A percentile compares a stretch with the other conserved stretches of the same genome.
Evolutionary conservation across 306 rosid genomes (phyloP).

Genomic region (Citrullus mucosospermus): DNA sequence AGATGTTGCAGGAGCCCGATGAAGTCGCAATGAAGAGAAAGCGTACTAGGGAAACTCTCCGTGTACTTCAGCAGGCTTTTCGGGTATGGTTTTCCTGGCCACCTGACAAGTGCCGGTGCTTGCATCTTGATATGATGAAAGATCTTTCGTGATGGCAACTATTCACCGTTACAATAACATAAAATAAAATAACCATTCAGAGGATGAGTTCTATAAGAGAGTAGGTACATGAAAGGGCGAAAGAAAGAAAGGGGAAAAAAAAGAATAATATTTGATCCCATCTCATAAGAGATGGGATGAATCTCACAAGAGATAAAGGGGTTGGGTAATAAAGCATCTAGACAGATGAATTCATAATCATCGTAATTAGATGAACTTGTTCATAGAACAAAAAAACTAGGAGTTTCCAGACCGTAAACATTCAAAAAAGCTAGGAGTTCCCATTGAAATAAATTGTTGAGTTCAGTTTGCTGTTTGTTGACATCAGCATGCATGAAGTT

Average conservation of each 20-base stretch:
- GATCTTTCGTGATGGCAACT: not conserved
- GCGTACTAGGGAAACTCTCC: slow-evolving; percentile 73
- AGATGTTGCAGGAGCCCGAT: slow-evolving; percentile 95
- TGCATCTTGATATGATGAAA: not conserved
- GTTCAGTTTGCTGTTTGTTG: not conserved
- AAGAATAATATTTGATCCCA: not conserved
- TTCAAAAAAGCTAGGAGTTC: not conserved
- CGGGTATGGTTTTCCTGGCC: slow-evolving; percentile 38
- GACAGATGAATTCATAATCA: not conserved
- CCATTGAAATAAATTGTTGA: not conserved
- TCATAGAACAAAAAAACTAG: not conserved
- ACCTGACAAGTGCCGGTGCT: not conserved
- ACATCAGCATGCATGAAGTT: not conserved
- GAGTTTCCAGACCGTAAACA: not conserved
- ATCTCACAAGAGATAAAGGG: not conserved
- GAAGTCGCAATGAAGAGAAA: slow-evolving; percentile 78
- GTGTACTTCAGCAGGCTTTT: slow-evolving; percentile 83
- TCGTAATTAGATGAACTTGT: not conserved
- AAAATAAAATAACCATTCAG: not conserved
- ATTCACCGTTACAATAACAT: not conserved
- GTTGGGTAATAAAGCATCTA: not conserved
- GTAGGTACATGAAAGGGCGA: not conserved
- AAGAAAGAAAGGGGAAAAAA: not conserved
- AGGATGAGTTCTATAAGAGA: not conserved
- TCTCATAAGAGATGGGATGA: not conserved